Evolutionary conservation across 352 stramenopile genomes (phyloP), one percentile per base, ranked within the genome.

Genomic region (Globisporangium emineosum): DNA sequence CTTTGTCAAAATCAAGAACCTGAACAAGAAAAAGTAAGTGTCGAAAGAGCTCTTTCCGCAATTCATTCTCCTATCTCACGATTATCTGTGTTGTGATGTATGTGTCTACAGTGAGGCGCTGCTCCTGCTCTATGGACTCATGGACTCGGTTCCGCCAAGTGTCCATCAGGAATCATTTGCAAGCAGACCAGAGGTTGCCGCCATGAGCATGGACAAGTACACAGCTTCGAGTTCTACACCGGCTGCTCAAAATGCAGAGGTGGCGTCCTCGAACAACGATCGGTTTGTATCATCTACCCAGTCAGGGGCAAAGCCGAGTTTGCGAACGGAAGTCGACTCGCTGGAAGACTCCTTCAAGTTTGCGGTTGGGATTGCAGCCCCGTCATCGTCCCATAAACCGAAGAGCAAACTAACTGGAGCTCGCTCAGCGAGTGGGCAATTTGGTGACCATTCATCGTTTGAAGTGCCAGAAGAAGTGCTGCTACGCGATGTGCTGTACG

Each of bases 401-500:
- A 77, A 76, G 65, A 60, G 29, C 19, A 75, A 70, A 61, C 17
- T 32, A 35, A n/a, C 53, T 25, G 32, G 32, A 5, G 7, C 62
- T 4, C 27, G 25, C 23, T 35, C 55, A 15, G 32, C 51, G n/a
- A 62, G 57, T 53, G 57, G 57, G 30, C 32, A 51, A 9, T 66
- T 67, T 49, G 50, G 62, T 8, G 49, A 66, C 2, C 54, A 56
- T 17, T 66, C 67, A 17, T 86, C 83, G 0, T 92, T 90, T 29
- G 81, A 93, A 17, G 78, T 94, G 1, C 82, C 87, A 1, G 93
- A 98, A 62, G 76, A 90, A 63, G 83, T 97, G 25, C 73, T 98
- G n/a, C 69, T 98, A 19, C 81, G 91, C 17, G 93, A 97, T 56
- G 85, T 98, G 3, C 65, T 98, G 53, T 98, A 95, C 62, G 89